These are phyloP conservation scores for Aspergillus sclerotioniger DNA, from an alignment of 495 filamentous ascomycete species.

Conservation along the genomic window DNA sequence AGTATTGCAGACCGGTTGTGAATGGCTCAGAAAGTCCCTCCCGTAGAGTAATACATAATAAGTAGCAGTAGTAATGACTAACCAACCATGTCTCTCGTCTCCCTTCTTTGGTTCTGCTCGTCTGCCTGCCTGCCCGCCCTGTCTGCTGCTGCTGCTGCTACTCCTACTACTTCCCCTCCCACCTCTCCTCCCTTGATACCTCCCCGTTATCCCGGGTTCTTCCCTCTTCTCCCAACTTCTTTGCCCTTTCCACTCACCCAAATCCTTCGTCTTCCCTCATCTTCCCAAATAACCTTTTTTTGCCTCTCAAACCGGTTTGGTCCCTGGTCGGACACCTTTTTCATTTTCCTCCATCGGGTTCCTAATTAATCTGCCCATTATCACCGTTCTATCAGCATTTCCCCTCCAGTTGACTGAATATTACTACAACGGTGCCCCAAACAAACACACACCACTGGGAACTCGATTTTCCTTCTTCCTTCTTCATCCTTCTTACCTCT, in stretches of 20 bases:
- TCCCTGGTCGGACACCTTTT: slow-evolving; percentile 4
- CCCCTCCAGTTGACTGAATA: neutral
- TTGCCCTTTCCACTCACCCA: slow-evolving; percentile 12
- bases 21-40: no score
- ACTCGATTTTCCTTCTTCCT: slow-evolving; percentile 9
- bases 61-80: no score
- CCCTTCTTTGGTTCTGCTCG: no score
- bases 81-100: no score
- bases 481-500: slow-evolving; percentile 12
- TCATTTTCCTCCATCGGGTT: neutral
- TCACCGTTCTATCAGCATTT: neutral
- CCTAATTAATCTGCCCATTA: no score
- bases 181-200: slow-evolving; percentile 1
- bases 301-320: slow-evolving; percentile 1
- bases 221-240: slow-evolving; percentile 26
- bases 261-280: neutral
- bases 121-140: slow-evolving; percentile 6
- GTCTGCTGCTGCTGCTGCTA: slow-evolving; percentile 26
- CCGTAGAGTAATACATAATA: no score
- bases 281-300: slow-evolving; percentile 10
- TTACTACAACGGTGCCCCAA: slow-evolving; percentile 3
- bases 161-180: neutral
- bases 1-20: no score
- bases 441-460: neutral
- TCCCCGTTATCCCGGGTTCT: slow-evolving; percentile 15